Base-by-base conservation (phyloP, 768 basidiomycete genomes). In the Podaxis sp. region DNA sequence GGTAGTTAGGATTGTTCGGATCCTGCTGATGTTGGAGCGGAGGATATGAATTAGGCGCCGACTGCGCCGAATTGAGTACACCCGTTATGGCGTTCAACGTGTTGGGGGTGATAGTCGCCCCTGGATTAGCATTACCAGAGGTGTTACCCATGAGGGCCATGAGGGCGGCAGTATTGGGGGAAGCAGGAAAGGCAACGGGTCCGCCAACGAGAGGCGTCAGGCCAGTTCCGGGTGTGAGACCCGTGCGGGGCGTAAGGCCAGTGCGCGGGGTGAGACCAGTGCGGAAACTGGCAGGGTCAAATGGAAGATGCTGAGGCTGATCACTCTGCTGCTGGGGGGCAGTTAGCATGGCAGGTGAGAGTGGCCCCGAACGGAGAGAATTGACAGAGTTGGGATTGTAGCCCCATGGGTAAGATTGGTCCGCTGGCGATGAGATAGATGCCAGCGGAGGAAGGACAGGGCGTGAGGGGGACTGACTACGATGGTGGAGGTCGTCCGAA, bases 271-370 rank as follows among this genome's bases (percentile, higher is more conserved):
- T 96, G 66, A 96, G 87, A 36, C 95, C 93, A 0, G 94, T 94
- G 50, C 93, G 86, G 77, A 93, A 87, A 47, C 81, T 76, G 66
- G 83, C 69, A 43, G 89, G 85, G 70, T 94, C 93, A 72, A 93
- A 96, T 55, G 80, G 69, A 47, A 80, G 66, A 59, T 79, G 79
- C 6, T 69, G 55, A 13, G 71, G 50, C 70, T 68, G 71, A 69
- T 81, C 76, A 37, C 74, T 75, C 56, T 76, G 66, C 52, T 80
- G 80, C 72, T 86, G 88, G 3, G 94, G 96, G 8, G 91, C 96
- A 27, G 93, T 87, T 63, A 97, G 88, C 93, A 98, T 96, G 59
- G 96, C 95, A 33, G 96, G 96, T 4, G 93, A 94, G 59, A 98
- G 88, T 1, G 96, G 96, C 3, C 96, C 96, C 0, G 95, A 85